Base-by-base conservation (phyloP, 345 rosid genomes). In the Draba incana region DNA sequence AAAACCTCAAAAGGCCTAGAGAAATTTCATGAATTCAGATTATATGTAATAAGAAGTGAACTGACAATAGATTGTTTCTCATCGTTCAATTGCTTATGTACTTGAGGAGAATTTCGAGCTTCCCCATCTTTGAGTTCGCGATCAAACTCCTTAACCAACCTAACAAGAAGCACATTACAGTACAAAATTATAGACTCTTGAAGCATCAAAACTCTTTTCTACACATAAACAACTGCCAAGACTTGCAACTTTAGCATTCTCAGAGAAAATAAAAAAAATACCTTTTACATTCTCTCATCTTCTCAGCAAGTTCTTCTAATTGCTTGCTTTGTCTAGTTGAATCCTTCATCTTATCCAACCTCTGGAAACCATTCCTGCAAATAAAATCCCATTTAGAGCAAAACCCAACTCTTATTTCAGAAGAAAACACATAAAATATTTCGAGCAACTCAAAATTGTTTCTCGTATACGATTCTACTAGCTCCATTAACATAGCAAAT, bases 231-330 rank as follows among this genome's bases (percentile, higher is more conserved):
- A 50, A 6, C n/a, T 23, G 2, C 58, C 10, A 44, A 13, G 2
- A 50, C 39, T 14, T 15, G 8, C 48, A 64, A 46, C 33, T 2
- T 11, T 24, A 58, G 7, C 24, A n/a, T n/a, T 53, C 12, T 53
- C 3, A 20, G 39, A 37, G 6, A 13, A 4, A 10, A 14, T 14
- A 8, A 42, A 31, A 49, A 49, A 0, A n/a, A 44, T 35, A 87
- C 96, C 96, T 86, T 83, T 93, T 93, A 78, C 96, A 93, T 46
- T 90, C 96, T 81, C 96, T 84, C 97, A 93, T 93, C 84, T 75
- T 91, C 59, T 80, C 91, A 20, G 97, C 84, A 68, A 93, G 96
- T 69, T 93, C 97, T 71, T 93, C 98, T 46, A 93, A 81, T 75
- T 88, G 97, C 66, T 94, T 91, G 80, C 96, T 87, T 76, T 94